Evolutionary conservation across 352 stramenopile genomes (phyloP), one percentile per base, ranked within the genome.

Genomic region (Peronosclerospora sorghi): DNA sequence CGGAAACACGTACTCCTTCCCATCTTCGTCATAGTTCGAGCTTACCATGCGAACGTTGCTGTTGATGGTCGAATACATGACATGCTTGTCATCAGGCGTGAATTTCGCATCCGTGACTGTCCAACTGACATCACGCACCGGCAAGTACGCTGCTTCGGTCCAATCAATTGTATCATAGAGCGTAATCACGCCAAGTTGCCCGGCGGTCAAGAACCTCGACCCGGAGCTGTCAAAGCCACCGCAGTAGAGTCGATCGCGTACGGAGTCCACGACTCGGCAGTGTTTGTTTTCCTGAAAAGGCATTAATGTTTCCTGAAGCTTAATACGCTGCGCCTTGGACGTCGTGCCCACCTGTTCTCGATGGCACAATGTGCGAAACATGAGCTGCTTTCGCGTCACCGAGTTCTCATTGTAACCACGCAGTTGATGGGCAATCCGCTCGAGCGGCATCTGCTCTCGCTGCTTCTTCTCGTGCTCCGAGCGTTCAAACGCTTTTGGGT

Each of bases 71-170:
- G 80, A 76, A 57, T 92, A 92, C 39, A 92, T 41, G 8, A 87
- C 66, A 47, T 62, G 68, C 12, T 62, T 62, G 48, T 86, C 74
- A 23, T 88, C 62, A 0, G 80, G 74, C 5, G 68, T 81, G 48
- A 89, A 92, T 52, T 86, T 86, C 38, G 80, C 80, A 41, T 92
- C 80, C 4, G 74, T 88, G 8, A 92, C 71, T 0, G 80, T 89
- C 80, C 80, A 92, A 19, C 73, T 79, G 14, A 87, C 52, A 38
- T 88, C 73, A 7, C 64, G 73, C n/a, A 76, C 80, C 1, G 76
- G 76, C 7, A 87, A 40, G 28, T 54, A 54, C 0, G 57, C 54
- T 4, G 61, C 39, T 15, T 59, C 73, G 18, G 74, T 59, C 80
- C 80, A 92, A 21, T 69, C 67, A 24, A 71, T 62, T 0, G 76